Conservation (phyloP, 2,329 filamentous ascomycete genomes). For the Rasamsonia emersonii region DNA sequence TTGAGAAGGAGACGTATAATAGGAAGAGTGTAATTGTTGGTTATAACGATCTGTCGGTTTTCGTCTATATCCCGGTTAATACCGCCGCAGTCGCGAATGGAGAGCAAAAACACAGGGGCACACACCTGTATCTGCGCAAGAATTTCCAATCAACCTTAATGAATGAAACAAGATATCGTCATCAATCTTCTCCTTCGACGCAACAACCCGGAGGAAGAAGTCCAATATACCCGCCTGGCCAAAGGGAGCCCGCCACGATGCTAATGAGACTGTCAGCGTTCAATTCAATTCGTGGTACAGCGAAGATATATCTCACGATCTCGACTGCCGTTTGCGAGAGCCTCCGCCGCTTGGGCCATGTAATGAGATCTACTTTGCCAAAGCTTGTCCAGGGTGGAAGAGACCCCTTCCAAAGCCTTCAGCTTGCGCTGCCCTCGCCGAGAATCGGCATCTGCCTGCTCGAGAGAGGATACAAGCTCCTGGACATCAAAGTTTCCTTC, state of each 20-base stretch:
- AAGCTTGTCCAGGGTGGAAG: conserved; percentile 23
- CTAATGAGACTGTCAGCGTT: conserved; percentile 17
- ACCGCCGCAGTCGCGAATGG: no score
- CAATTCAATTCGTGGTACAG: not conserved
- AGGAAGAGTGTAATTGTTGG: conserved; percentile 29
- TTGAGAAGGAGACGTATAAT: conserved; percentile 29
- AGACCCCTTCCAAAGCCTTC: conserved; percentile 19
- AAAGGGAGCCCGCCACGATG: conserved; percentile 30
- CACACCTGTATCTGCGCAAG: conserved; percentile 38
- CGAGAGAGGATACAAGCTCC: conserved; percentile 21
- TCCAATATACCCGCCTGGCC: conserved; percentile 32
- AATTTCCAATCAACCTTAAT: conserved; percentile 36
- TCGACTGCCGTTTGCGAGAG: conserved; percentile 35
- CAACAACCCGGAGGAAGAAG: conserved; percentile 33
- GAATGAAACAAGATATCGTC: conserved; percentile 29
- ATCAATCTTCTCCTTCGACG: conserved; percentile 21
- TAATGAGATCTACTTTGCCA: conserved; percentile 29
- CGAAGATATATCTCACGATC: conserved; percentile 25
- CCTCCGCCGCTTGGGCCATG: conserved; percentile 27
- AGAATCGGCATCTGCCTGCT: conserved; percentile 18
- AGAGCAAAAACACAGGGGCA: no score
- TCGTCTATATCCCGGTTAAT: conserved; percentile 27
- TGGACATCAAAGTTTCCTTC: conserved; percentile 17
- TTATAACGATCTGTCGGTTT: conserved; percentile 32
- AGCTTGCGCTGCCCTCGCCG: conserved; percentile 14